Evolutionary conservation across 306 rosid species (phyloP), one percentile per base, ranked within the genome.

Genomic region (Canavalia ensiformis): DNA sequence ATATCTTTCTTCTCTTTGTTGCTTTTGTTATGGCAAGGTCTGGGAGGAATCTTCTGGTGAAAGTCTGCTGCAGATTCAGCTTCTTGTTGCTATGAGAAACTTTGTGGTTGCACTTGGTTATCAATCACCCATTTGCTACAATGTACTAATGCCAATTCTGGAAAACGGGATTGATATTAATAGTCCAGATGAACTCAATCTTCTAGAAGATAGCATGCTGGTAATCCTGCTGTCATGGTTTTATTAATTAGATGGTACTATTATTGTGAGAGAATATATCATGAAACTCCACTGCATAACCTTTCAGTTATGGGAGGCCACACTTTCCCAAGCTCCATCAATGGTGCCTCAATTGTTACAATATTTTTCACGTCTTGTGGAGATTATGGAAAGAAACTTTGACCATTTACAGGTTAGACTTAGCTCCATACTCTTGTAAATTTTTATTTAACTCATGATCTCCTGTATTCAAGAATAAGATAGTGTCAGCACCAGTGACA

Each of bases 31-130:
- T 85, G 63, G 65, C 46, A 83, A 95, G 99, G 91, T 91, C 63
- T 95, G 97, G 99, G 99, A 91, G 88, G 97, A 91, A 80, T 90
- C 97, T 81, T 88, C 93, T 74, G 95, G 99, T 82, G 97, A 95
- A 88, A 93, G 97, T 84, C 91, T 93, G 72, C 88, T 95, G 80
- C 97, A 90, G 91, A 95, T 95, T 84, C 97, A 95, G 87, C 95
- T 93, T 80, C 99, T 95, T 55, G 75, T 91, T 86, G 97, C 99
- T 83, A 81, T 95, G 88, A 90, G 86, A 81, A 95, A 93, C 86
- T 90, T 95, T 87, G 99, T 95, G 79, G 88, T 87, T 81, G 97
- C 97, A 49, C 94, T 93, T 80, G 97, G 95, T 64, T 87, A 89
- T 80, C 93, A 90, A 63, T 93, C 99, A 34, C 93, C 99, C 55